Conservation (phyloP, 1,284 basidiomycete genomes). For the Mycosarcoma maydis region DNA sequence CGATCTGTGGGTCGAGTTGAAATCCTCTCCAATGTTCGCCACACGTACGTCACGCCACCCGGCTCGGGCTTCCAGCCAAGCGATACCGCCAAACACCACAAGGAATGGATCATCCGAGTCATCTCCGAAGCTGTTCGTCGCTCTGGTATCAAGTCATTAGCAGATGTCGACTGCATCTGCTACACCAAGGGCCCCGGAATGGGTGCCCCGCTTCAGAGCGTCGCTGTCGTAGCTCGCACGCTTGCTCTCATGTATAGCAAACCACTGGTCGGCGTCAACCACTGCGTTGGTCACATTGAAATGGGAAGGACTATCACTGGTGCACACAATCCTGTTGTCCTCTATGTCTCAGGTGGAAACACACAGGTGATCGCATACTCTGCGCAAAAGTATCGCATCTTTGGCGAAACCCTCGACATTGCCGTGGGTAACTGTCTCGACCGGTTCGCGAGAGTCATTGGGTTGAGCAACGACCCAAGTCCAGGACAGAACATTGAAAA, state of each 20-base stretch:
- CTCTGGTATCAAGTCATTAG: slow-evolving; percentile 75
- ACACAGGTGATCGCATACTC: slow-evolving; percentile 99
- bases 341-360: slow-evolving; percentile 98
- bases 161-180: slow-evolving; percentile 90
- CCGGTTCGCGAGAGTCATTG: slow-evolving; percentile 95
- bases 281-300: slow-evolving; percentile 97
- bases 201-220: slow-evolving; percentile 95
- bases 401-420: slow-evolving; percentile 98
- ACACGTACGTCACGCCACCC: slow-evolving; percentile 97
- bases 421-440: slow-evolving; percentile 99
- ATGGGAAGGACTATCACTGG: slow-evolving; percentile 97
- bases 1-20: slow-evolving; percentile 73
- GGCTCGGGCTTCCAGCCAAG: slow-evolving; percentile 95
- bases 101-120: slow-evolving; percentile 87
- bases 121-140: slow-evolving; percentile 81
- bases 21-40: slow-evolving; percentile 75
- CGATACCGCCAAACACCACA: slow-evolving; percentile 95
- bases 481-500: slow-evolving; percentile 99
- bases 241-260: slow-evolving; percentile 87
- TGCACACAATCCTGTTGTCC: slow-evolving; percentile 92
- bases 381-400: slow-evolving; percentile 91
- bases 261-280: slow-evolving; percentile 95
- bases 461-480: slow-evolving; percentile 91
- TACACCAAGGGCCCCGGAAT: slow-evolving; percentile 99
- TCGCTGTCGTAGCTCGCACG: slow-evolving; percentile 93